These are phyloP conservation scores for Yamadazyma sp. DNA, from an alignment of 805 yeast species.

Conservation along the genomic window DNA sequence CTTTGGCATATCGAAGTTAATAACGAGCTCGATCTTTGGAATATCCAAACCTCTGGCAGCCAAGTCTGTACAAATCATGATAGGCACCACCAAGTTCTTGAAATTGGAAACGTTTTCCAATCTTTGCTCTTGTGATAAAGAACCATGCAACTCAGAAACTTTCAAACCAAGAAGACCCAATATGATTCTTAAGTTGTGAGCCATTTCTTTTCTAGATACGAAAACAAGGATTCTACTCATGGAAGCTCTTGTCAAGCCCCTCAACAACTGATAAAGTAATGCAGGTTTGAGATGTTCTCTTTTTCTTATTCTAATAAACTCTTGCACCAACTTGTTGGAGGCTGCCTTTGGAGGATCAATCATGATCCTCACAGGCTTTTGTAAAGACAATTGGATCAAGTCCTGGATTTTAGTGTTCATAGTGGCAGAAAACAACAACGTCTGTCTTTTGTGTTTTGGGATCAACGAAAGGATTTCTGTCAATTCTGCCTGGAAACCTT, in stretches of 20 bases:
- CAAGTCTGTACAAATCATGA: conserved; percentile 92
- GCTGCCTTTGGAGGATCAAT: conserved; percentile 95
- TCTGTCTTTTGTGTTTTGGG: conserved; percentile 86
- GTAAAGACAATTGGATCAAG: conserved; percentile 81
- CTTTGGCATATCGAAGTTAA: conserved; percentile 96
- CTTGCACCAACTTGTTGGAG: conserved; percentile 86
- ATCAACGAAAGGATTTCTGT: conserved; percentile 84
- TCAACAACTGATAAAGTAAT: conserved; percentile 67
- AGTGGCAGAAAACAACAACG: conserved; percentile 93
- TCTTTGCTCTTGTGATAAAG: conserved; percentile 91
- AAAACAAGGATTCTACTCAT: conserved; percentile 82
- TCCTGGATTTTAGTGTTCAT: conserved; percentile 93
- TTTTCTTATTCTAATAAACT: conserved; percentile 91
- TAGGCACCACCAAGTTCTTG: conserved; percentile 79
- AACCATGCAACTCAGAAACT: conserved; percentile 81
- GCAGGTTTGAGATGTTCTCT: conserved; percentile 86
- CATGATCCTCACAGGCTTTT: conserved; percentile 91
- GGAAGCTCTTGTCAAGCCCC: conserved; percentile 59
- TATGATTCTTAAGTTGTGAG: conserved; percentile 79
- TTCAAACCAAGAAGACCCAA: conserved; percentile 73
- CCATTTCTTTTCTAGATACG: conserved; percentile 87
- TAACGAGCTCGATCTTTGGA: conserved; percentile 92
- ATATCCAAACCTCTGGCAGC: conserved; percentile 99
- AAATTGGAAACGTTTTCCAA: conserved; percentile 78
- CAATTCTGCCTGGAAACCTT: conserved; percentile 95